These are phyloP conservation scores for Cyberlindnera misumaiensis DNA, from an alignment of 805 yeast genomes.

Conservation along the genomic window DNA sequence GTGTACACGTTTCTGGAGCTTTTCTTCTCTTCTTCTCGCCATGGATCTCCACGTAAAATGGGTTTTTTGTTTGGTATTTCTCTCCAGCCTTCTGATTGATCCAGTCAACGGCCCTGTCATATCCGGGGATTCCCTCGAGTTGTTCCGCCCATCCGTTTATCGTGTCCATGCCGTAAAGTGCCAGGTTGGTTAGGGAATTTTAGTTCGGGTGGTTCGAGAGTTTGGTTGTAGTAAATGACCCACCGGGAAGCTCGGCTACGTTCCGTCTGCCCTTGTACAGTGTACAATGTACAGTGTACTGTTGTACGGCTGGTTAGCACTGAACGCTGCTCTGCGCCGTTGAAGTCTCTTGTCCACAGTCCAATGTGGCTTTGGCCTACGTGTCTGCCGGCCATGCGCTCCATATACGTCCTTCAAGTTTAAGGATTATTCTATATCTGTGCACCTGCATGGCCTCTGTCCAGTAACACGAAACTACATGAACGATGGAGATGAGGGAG, in stretches of 20 bases:
- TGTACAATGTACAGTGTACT: no score
- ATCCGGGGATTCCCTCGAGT: conserved; percentile 52
- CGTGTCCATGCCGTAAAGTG: conserved; percentile 13
- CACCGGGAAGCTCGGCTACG: background rate
- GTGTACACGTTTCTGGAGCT: conserved; percentile 51
- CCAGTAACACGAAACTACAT: no score
- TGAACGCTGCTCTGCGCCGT: no score
- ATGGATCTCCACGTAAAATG: conserved; percentile 47
- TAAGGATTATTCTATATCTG: no score
- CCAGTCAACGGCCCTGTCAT: conserved; percentile 43
- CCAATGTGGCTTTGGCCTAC: no score
- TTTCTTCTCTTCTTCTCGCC: conserved; percentile 52
- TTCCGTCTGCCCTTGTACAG: background rate
- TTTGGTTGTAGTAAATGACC: background rate
- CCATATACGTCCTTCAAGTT: no score
- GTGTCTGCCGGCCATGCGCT: no score
- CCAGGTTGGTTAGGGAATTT: background rate
- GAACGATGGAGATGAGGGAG: no score
- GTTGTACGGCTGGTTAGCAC: no score
- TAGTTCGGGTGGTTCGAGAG: background rate
- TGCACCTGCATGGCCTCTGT: no score
- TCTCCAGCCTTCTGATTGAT: conserved; percentile 66
- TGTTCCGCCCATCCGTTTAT: conserved; percentile 22
- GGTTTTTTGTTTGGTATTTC: conserved; percentile 57
- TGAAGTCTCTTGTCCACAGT: no score